Evolutionary conservation across 129 eudicot species (phyloP).

Genomic region (Solidago caesia): DNA sequence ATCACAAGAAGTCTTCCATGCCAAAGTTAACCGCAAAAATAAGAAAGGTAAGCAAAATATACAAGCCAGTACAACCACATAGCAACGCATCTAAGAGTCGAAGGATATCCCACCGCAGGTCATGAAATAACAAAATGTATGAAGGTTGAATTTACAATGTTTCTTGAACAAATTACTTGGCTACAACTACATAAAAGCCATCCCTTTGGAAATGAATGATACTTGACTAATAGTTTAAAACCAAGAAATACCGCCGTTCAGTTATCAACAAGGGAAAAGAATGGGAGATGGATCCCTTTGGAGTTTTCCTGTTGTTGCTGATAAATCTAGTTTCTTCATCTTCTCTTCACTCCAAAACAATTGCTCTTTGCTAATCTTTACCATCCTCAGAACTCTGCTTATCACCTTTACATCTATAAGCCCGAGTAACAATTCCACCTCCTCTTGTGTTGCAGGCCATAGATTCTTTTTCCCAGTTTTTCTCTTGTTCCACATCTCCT

Average conservation of each 20-base stretch:
- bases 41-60: too few species aligned
- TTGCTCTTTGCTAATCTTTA: conserved; percentile 65
- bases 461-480: conserved; percentile 74
- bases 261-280: conserved; percentile 67
- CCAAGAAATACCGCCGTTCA: neutral
- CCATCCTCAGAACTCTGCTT: conserved; percentile 69
- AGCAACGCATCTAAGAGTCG: too few species aligned
- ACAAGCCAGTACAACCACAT: too few species aligned
- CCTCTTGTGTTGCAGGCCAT: conserved; percentile 71
- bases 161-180: neutral
- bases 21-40: too few species aligned
- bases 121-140: neutral
- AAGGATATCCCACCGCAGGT: neutral
- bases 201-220: neutral
- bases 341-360: conserved; percentile 92
- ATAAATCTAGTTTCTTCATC: conserved; percentile 70
- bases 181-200: neutral
- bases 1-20: too few species aligned
- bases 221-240: too few species aligned
- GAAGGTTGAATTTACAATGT: neutral
- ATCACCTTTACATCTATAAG: conserved; percentile 64
- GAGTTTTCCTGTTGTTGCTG: conserved; percentile 60
- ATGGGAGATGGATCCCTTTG: conserved; percentile 89
- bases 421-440: conserved; percentile 69
- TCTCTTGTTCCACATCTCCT: conserved; percentile 70